Percentiles rank a stretch among this genome's conserved stretches.
Evolutionary conservation across 331 rosid genomes (phyloP).

Genomic region (Malus hybrid): DNA sequence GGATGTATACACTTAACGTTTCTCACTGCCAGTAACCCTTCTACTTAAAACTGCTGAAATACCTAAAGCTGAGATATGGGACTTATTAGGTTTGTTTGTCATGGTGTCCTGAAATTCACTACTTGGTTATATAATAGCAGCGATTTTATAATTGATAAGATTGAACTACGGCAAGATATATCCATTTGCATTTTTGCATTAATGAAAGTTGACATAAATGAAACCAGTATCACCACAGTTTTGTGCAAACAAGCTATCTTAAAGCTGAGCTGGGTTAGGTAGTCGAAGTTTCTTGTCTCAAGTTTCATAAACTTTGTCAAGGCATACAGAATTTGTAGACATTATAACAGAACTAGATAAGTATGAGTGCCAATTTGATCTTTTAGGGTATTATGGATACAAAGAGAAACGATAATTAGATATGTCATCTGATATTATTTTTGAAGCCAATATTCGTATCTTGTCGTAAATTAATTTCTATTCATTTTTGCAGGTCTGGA

Average conservation of each 20-base stretch:
- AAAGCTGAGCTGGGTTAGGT: background rate
- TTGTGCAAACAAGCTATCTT: background rate
- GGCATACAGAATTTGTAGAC: background rate
- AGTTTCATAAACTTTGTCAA: background rate
- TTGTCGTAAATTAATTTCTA: background rate
- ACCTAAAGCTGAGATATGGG: too few relatives aligned
- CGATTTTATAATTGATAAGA: background rate
- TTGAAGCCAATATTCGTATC: background rate
- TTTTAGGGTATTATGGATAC: background rate
- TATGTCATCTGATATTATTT: background rate
- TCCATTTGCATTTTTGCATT: background rate
- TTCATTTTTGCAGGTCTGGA: slow-evolving; percentile 37
- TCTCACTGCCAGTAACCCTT: too few relatives aligned
- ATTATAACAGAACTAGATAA: background rate
- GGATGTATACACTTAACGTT: too few relatives aligned
- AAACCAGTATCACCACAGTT: background rate
- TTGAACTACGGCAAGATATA: background rate
- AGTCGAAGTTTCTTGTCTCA: background rate
- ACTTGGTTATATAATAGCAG: background rate
- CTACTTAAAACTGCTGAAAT: too few relatives aligned
- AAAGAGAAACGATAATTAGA: background rate
- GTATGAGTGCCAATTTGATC: background rate
- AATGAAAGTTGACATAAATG: background rate
- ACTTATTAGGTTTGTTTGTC: background rate
- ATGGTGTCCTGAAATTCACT: background rate